Base-by-base conservation (phyloP, 208 protist species). In the Pavlovales sp. region DNA sequence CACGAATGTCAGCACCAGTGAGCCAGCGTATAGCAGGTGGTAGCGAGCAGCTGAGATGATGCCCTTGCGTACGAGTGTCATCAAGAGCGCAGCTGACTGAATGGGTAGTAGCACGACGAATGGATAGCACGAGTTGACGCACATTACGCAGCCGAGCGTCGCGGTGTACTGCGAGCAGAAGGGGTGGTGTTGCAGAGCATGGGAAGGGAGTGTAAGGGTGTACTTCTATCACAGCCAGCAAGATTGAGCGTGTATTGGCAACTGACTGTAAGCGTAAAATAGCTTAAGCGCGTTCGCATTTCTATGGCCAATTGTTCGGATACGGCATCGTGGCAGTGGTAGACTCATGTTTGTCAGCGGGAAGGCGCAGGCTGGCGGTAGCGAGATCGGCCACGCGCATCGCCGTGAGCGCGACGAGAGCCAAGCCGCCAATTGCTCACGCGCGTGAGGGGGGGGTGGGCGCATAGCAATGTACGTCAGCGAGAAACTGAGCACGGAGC, bases 31-130 rank as follows among this genome's bases (percentile, higher is more conserved):
- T 1, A 39, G 36, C 36, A 42, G 39, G 34, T 79, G 76, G 76
- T 79, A 79, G 26, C 32, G n/a, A 2, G n/a, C 36, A 14, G 76
- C 76, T 36, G 76, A 79, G 76, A 79, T 34, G n/a, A 79, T 0
- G 14, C 76, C 76, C 34, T 79, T 79, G 76, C 76, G 76, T 18
- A 79, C 76, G 76, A 79, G 76, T 36, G 76, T 79, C 76, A 79
- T 79, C 76, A 79, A 14, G 32, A 79, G 76, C n/a, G n/a, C 39
- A 1, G 76, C 76, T 0, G 39, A 2, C 34, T 79, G 76, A 36
- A 79, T 79, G n/a, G 76, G 76, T 28, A 79, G 76, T 1, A 79
- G 18, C 5, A 79, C 34, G 22, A 79, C 34, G 5, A 79, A 38
- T 36, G 32, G 4, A 5, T 34, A 79, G 32, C 26, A 79, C 34